Evolutionary conservation across 257 asterid species (phyloP).

Genomic region (Solanum verrucosum): DNA sequence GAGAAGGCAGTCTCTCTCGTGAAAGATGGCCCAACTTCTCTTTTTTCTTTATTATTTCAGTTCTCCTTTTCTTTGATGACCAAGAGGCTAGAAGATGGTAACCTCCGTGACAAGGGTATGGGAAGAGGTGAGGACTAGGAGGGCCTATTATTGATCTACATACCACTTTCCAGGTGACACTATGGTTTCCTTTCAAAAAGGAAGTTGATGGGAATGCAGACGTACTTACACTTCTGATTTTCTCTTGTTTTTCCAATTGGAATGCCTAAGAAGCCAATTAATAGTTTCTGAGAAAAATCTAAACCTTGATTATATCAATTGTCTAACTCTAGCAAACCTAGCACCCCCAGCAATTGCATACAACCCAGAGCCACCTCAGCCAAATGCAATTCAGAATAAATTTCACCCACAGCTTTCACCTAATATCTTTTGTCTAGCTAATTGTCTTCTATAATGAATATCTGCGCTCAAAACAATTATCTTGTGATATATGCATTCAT

Average conservation of each 20-base stretch:
- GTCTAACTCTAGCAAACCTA: not conserved
- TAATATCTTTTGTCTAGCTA: not conserved
- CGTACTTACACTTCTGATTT: not conserved
- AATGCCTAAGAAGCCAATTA: not conserved
- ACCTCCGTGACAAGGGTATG: not conserved
- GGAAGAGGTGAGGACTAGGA: not conserved
- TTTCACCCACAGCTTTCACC: not conserved
- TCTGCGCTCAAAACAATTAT: not conserved
- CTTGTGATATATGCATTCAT: not conserved
- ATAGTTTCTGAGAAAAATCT: not conserved
- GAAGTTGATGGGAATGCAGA: not conserved
- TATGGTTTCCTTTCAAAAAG: not conserved
- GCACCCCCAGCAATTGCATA: not conserved
- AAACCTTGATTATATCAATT: not conserved
- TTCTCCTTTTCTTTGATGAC: not conserved
- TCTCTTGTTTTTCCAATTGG: not conserved
- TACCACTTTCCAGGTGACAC: not conserved
- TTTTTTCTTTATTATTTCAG: not conserved
- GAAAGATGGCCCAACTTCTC: not conserved
- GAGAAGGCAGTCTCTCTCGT: not conserved
- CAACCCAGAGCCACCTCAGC: not conserved
- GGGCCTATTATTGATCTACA: not conserved
- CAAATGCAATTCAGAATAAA: not conserved
- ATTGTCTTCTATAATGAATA: not conserved
- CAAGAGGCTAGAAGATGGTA: not conserved